A percentile compares a stretch with the other conserved stretches of the same genome.
Conservation (phyloP, 1,284 basidiomycete species). For the Sporisorium exsertum region DNA sequence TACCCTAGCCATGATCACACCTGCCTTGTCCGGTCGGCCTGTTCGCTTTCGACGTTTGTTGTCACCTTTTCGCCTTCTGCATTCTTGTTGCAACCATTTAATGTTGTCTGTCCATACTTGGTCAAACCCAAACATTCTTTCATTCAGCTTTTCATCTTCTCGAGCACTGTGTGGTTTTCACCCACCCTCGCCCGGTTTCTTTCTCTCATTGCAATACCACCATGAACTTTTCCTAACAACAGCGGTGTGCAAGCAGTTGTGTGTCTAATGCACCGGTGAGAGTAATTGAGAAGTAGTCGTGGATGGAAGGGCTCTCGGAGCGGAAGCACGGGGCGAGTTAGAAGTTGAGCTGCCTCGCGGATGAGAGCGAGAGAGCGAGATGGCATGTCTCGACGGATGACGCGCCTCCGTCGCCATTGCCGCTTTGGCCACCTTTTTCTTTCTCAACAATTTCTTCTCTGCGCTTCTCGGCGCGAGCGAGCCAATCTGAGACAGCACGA, state of each 20-base stretch:
- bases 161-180: background rate
- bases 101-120: conserved; percentile 24
- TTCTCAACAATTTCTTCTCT: background rate
- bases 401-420: no score
- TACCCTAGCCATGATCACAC: conserved; percentile 8
- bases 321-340: background rate
- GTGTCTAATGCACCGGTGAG: background rate
- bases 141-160: conserved; percentile 4
- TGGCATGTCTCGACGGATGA: background rate
- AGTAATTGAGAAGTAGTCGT: background rate
- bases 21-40: conserved; percentile 9
- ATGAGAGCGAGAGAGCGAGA: background rate
- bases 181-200: background rate
- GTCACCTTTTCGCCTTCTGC: conserved; percentile 22
- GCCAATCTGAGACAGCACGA: background rate
- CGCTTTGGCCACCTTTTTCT: conserved; percentile 1
- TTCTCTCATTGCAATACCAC: conserved; percentile 24
- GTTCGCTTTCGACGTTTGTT: background rate
- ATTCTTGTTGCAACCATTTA: conserved; percentile 1
- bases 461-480: background rate
- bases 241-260: background rate
- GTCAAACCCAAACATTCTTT: conserved; percentile 4
- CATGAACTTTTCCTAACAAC: conserved; percentile 23
- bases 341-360: background rate
- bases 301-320: background rate